These are phyloP conservation scores for Pseudogymnoascus sp. DNA, from an alignment of 2,329 filamentous ascomycete species.

Conservation along the genomic window DNA sequence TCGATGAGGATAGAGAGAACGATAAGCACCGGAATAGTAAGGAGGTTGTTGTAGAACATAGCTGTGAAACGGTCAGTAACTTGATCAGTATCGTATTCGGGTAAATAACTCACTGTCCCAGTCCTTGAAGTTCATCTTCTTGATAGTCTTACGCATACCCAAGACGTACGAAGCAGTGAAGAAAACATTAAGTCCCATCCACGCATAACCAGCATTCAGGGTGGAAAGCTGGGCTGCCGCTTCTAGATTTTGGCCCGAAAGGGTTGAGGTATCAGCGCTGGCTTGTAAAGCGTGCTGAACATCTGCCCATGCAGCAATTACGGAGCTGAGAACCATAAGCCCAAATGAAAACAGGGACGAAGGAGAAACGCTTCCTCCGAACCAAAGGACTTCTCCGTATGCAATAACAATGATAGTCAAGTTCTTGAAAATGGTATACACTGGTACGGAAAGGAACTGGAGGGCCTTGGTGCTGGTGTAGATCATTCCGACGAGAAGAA, in stretches of 20 bases:
- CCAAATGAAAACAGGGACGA: conserved; percentile 89
- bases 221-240: conserved; percentile 74
- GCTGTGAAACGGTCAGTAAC: conserved; percentile 46
- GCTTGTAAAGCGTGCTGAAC: conserved; percentile 75
- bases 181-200: conserved; percentile 96
- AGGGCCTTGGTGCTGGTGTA: conserved; percentile 95
- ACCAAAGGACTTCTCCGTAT: conserved; percentile 97
- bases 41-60: conserved; percentile 99
- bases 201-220: conserved; percentile 88
- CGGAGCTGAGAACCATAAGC: conserved; percentile 89
- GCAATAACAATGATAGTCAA: conserved; percentile 97
- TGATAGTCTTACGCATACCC: conserved; percentile 96
- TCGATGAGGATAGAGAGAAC: conserved; percentile 74
- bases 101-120: conserved; percentile 75
- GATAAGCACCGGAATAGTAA: conserved; percentile 88
- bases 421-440: conserved; percentile 99
- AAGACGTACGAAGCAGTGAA: conserved; percentile 86
- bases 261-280: conserved; percentile 38
- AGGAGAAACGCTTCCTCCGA: conserved; percentile 82
- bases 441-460: conserved; percentile 91
- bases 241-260: conserved; percentile 35
- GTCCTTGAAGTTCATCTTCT: conserved; percentile 99
- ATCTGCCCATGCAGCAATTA: conserved; percentile 95
- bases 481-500: conserved; percentile 97
- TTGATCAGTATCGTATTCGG: not conserved